Evolutionary conservation across 176 grass and related monocot genomes (phyloP).

Genomic region (Bonia amplexicaulis): DNA sequence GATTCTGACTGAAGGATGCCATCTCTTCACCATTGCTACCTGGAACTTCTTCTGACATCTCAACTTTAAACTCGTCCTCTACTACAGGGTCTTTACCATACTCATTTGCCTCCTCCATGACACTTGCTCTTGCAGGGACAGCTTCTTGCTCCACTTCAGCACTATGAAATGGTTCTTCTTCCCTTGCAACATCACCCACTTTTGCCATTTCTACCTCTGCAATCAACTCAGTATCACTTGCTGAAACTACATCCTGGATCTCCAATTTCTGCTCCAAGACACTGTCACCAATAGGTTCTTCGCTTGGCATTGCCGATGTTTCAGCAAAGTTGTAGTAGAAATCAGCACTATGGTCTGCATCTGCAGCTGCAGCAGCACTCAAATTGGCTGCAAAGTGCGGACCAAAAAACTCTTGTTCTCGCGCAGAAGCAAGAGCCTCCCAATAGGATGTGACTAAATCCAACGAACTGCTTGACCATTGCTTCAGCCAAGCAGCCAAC

Average conservation of each 20-base stretch:
- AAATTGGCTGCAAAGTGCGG: conserved; percentile 45
- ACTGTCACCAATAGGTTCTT: conserved; percentile 1
- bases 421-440: conserved; percentile 8
- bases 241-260: conserved; percentile 24
- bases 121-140: not conserved
- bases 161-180: not conserved
- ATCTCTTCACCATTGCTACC: conserved; percentile 15
- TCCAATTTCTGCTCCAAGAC: conserved; percentile 1
- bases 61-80: conserved; percentile 16
- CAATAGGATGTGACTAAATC: conserved; percentile 37
- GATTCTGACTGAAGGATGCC: not conserved
- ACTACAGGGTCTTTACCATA: not conserved
- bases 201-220: conserved; percentile 10
- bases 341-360: conserved; percentile 29
- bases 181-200: conserved; percentile 5
- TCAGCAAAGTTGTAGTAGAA: conserved; percentile 35
- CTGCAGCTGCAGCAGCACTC: conserved; percentile 35
- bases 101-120: not conserved
- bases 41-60: conserved; percentile 21
- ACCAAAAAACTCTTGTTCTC: conserved; percentile 36
- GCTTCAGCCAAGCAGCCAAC: conserved; percentile 49
- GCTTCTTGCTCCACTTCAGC: conserved; percentile 10
- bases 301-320: not conserved
- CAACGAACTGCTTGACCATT: conserved; percentile 54
- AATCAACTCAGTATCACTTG: not conserved